Evolutionary conservation across 768 basidiomycete genomes (phyloP).

Genomic region (Sarcodon aspratus): DNA sequence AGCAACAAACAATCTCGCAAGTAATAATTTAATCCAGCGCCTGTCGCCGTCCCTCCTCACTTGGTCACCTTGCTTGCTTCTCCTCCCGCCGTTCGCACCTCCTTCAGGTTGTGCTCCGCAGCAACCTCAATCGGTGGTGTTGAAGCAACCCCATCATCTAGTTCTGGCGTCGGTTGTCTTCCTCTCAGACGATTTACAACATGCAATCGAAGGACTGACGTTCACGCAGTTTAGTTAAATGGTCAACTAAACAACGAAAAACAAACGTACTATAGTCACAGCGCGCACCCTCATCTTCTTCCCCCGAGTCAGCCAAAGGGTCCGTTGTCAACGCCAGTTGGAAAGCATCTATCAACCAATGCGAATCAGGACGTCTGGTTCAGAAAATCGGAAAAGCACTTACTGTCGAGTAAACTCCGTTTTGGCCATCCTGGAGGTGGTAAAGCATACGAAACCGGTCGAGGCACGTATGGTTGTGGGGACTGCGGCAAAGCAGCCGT

Average conservation of each 20-base stretch:
- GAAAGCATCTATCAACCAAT: constrained; percentile 49
- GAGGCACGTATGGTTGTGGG: not conserved
- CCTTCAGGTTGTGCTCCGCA: not conserved
- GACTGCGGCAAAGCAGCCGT: not conserved
- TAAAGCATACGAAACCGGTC: constrained; percentile 19
- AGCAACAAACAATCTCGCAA: too few species aligned
- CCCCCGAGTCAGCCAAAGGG: constrained; percentile 69
- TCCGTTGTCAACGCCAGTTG: constrained; percentile 54
- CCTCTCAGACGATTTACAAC: constrained; percentile 48
- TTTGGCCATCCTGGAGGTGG: constrained; percentile 20
- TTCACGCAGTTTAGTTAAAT: constrained; percentile 1
- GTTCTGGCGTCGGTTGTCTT: constrained; percentile 46
- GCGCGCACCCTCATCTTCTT: constrained; percentile 59
- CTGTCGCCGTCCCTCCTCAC: too few species aligned
- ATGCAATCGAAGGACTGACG: constrained; percentile 44
- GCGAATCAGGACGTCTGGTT: not conserved
- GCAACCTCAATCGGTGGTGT: too few species aligned
- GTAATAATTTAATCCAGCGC: too few species aligned
- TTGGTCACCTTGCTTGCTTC: constrained; percentile 2
- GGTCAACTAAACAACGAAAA: constrained; percentile 1
- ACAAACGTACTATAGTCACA: constrained; percentile 53
- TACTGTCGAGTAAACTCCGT: constrained; percentile 53
- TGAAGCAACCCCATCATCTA: constrained; percentile 11
- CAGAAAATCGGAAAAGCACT: constrained; percentile 11
- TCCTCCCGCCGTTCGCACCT: not conserved